Percentiles rank a stretch among this genome's conserved stretches.
These are phyloP conservation scores for Trypanosoma melophagium DNA, from an alignment of 208 protist species.

Conservation along the genomic window DNA sequence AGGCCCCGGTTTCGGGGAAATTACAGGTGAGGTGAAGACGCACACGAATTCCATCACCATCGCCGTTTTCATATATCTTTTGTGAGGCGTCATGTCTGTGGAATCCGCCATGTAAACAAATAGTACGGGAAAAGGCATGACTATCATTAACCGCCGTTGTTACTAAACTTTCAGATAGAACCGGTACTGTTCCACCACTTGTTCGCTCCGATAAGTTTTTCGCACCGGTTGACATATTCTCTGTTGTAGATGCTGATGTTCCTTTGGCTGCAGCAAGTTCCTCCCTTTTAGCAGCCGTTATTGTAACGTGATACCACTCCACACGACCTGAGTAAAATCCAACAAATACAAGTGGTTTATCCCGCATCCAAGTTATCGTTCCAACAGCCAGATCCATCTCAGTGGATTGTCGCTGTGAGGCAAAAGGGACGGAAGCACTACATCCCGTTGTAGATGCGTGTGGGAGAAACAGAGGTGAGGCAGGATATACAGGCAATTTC, in stretches of 20 bases:
- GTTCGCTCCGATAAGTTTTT: background rate
- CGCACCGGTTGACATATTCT: background rate
- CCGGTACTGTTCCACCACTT: background rate
- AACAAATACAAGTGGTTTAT: constrained; percentile 77
- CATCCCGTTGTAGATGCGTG: background rate
- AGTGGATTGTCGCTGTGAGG: background rate
- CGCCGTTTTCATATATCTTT: constrained; percentile 24
- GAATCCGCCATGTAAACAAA: background rate
- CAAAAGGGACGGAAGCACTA: background rate
- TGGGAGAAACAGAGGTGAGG: background rate
- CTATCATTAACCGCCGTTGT: too few relatives aligned
- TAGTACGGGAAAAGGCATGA: background rate
- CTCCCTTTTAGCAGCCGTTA: constrained; percentile 32
- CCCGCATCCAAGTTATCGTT: constrained; percentile 88
- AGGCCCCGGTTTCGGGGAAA: constrained; percentile 46
- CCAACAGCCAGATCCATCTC: constrained; percentile 13
- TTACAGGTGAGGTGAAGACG: constrained; percentile 33
- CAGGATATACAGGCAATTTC: too few relatives aligned
- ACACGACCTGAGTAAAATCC: constrained; percentile 62
- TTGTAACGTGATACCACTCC: constrained; percentile 76
- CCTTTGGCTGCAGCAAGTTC: background rate
- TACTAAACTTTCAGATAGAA: background rate
- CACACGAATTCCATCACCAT: constrained; percentile 37
- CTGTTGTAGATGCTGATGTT: background rate
- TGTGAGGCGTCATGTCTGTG: background rate